Evolutionary conservation across 768 basidiomycete species (phyloP).

Genomic region (Pilatotrama ljubarskyi): DNA sequence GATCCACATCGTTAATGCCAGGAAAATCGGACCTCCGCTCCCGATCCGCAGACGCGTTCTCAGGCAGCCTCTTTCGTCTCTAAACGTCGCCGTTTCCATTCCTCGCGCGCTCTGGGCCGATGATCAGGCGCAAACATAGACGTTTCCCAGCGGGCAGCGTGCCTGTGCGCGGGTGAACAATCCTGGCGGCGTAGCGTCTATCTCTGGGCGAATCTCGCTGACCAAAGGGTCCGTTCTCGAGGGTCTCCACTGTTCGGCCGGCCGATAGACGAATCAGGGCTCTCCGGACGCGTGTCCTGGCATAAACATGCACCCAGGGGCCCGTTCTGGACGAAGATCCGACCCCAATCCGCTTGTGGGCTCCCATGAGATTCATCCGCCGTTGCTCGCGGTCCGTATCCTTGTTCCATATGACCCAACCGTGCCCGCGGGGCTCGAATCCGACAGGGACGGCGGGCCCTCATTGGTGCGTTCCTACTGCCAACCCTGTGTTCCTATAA

Average conservation of each 20-base stretch:
- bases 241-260: constrained; percentile 6
- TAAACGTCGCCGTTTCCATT: constrained; percentile 13
- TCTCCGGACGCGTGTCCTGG: neutral
- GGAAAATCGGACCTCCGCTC: constrained; percentile 6
- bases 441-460: neutral
- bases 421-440: constrained; percentile 8
- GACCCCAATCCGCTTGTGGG: constrained; percentile 5
- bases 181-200: constrained; percentile 19
- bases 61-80: constrained; percentile 6
- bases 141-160: constrained; percentile 15
- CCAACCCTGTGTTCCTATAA: neutral
- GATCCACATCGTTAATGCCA: constrained; percentile 3
- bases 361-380: constrained; percentile 15
- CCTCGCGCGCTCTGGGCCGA: constrained; percentile 10
- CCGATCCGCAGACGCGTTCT: constrained; percentile 12
- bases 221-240: constrained; percentile 9
- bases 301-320: constrained; percentile 1
- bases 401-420: constrained; percentile 6
- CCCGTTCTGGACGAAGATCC: constrained; percentile 3
- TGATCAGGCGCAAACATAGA: constrained; percentile 20
- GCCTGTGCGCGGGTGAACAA: constrained; percentile 17
- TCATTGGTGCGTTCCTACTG: constrained; percentile 7
- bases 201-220: constrained; percentile 15
- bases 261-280: constrained; percentile 14
- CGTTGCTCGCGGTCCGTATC: constrained; percentile 1